phyloP scores from a whole-genome alignment of 805 yeast genomes.

The Metschnikowia anglica region DNA sequence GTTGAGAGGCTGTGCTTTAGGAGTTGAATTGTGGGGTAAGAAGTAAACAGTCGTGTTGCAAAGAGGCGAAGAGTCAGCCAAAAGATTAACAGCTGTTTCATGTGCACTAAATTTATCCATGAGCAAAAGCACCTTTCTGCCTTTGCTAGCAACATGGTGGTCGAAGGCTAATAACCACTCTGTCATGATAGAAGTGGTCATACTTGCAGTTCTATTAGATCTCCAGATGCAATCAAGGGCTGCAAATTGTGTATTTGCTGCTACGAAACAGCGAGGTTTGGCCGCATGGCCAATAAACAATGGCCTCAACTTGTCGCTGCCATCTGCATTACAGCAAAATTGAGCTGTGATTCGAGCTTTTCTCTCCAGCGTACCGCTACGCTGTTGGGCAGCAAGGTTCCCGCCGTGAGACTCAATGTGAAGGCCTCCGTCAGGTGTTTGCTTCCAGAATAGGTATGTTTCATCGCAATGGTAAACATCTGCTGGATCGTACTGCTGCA shows the following conservation, averaged over 20 bases:
- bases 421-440: not conserved
- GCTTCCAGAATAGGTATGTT: not conserved
- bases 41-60: not conserved
- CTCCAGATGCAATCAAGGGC: not conserved
- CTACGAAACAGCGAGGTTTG: not conserved
- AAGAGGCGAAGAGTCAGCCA: not conserved
- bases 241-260: not conserved
- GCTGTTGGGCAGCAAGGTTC: too few species aligned
- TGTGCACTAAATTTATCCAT: not conserved
- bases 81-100: not conserved
- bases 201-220: not conserved
- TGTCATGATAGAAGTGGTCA: not conserved
- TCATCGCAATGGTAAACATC: not conserved
- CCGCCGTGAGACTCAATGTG: too few species aligned
- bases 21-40: not conserved
- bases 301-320: not conserved
- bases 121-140: not conserved
- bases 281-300: not conserved
- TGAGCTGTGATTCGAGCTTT: not conserved
- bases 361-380: too few species aligned
- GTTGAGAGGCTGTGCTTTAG: not conserved
- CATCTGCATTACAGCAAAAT: conserved; percentile 3
- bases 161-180: conserved; percentile 1
- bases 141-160: not conserved
- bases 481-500: not conserved